Percentiles rank a stretch among this genome's conserved stretches.
These are phyloP conservation scores for Penicillium maclennaniae DNA, from an alignment of 495 filamentous ascomycete genomes.

Conservation along the genomic window DNA sequence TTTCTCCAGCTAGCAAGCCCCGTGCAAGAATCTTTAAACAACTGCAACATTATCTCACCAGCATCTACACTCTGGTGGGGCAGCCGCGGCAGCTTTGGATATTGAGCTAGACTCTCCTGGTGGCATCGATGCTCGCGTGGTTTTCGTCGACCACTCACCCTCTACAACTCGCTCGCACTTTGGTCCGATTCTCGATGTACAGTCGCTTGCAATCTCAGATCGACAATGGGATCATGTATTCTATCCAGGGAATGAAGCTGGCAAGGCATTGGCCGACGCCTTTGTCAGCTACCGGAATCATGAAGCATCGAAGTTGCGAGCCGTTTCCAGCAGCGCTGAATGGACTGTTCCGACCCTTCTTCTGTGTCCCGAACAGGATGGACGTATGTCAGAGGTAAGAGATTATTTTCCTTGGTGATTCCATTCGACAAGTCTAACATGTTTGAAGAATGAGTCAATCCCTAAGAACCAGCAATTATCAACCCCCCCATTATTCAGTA, in stretches of 20 bases:
- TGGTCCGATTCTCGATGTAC: constrained; percentile 61
- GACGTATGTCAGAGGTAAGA: not conserved
- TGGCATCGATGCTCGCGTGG: constrained; percentile 72
- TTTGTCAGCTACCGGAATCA: constrained; percentile 11
- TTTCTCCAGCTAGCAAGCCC: constrained; percentile 37
- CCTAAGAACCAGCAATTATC: not conserved
- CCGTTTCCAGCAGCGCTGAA: constrained; percentile 29
- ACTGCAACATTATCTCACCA: constrained; percentile 67
- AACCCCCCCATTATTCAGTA: constrained; percentile 50
- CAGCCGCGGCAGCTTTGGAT: constrained; percentile 57
- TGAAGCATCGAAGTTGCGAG: not conserved
- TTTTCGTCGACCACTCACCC: constrained; percentile 55
- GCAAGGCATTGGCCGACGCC: constrained; percentile 37
- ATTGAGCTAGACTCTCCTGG: constrained; percentile 62
- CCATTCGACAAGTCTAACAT: not conserved
- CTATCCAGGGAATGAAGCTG: constrained; percentile 56
- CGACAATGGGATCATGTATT: constrained; percentile 70
- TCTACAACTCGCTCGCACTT: constrained; percentile 33
- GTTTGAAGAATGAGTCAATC: not conserved
- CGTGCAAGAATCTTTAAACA: constrained; percentile 55
- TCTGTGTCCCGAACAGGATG: constrained; percentile 21
- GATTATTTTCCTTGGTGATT: not conserved
- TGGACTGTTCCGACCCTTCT: constrained; percentile 22
- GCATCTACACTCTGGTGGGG: constrained; percentile 71
- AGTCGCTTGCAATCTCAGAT: constrained; percentile 59